Evolutionary conservation across 164 flowering plant species (phyloP).

Genomic region (Litsea cubeba): DNA sequence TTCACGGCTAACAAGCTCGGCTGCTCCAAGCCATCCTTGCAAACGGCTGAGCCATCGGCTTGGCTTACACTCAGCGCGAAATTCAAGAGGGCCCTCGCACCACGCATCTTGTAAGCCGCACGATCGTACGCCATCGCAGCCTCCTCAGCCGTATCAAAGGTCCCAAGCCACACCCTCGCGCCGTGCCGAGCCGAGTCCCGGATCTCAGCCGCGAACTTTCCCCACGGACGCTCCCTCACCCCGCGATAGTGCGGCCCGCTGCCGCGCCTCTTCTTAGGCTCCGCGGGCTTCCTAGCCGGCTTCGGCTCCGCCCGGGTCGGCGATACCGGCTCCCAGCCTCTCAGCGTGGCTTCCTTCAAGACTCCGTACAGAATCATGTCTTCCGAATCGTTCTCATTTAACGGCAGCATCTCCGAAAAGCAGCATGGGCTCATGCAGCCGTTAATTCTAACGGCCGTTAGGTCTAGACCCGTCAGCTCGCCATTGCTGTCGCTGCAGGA

Average conservation of each 20-base stretch:
- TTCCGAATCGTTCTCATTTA: conserved; percentile 23
- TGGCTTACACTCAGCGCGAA: conserved; percentile 11
- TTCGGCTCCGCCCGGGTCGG: background rate
- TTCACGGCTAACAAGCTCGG: background rate
- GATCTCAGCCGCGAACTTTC: conserved; percentile 28
- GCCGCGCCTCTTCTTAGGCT: conserved; percentile 9
- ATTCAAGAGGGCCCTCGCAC: conserved; percentile 23
- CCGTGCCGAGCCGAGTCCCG: conserved; percentile 29
- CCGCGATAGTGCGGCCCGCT: conserved; percentile 20
- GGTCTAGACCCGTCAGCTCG: conserved; percentile 10
- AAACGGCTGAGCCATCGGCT: background rate
- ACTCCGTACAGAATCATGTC: conserved; percentile 25
- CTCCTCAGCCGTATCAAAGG: conserved; percentile 18
- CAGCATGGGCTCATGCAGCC: conserved; percentile 14
- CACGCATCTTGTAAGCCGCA: conserved; percentile 30
- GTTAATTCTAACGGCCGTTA: background rate
- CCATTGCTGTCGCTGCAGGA: background rate
- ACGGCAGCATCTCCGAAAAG: conserved; percentile 23
- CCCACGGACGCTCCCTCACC: conserved; percentile 29
- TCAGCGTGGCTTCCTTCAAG: conserved; percentile 17
- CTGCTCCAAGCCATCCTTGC: background rate
- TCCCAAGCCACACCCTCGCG: conserved; percentile 24
- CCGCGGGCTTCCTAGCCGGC: background rate
- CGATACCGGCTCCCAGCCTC: conserved; percentile 15
- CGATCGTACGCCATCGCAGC: conserved; percentile 25